Base-by-base conservation (phyloP, 192 early-diverging fungal species). In the Coemansia sp. region DNA sequence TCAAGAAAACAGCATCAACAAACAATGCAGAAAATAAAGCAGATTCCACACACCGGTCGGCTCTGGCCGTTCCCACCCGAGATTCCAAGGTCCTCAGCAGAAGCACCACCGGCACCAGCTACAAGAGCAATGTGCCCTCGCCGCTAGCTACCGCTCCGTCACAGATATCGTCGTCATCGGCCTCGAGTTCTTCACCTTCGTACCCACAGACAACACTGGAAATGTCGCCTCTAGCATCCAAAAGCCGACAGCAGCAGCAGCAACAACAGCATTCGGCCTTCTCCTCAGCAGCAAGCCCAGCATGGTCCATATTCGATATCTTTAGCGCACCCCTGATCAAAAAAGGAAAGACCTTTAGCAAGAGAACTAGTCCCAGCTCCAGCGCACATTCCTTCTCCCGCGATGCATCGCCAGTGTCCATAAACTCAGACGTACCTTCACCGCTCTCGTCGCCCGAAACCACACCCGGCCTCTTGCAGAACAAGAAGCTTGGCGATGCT, bases 131-230 rank as follows among this genome's bases (percentile, higher is more conserved):
- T 7, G 63, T 56, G 0, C 51, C 48, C 4, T 64, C 63, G 48
- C 63, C 63, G 16, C 52, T 64, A 0, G 37, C 51, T 33, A 25
- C 20, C 35, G 63, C 35, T 2, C 46, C 51, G 3, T 64, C 63
- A 1, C 49, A 34, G 6, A n/a, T 35, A 26, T 62, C 59, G 23
- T 61, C 59, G 2, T 16, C 42, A 15, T 23, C 58, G 3, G 58
- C 21, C 39, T 60, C 58, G 1, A 34, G 15, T 15, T 40, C 37
- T 40, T 40, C 37, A 15, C 37, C 8, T 13, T 40, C 37, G 37
- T 15, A 7, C 37, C n/a, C n/a, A n/a, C n/a, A n/a, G n/a, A 40
- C 37, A 40, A 40, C 8, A 15, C 37, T 15, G 37, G 15, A 13
- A 3, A 1, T 3, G 15, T 15, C 37, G 37, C 37, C 37, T 13